Percentiles rank a stretch among this genome's conserved stretches.
phyloP scores from a whole-genome alignment of 73 alveolate species.

The Durusdinium trenchii region DNA sequence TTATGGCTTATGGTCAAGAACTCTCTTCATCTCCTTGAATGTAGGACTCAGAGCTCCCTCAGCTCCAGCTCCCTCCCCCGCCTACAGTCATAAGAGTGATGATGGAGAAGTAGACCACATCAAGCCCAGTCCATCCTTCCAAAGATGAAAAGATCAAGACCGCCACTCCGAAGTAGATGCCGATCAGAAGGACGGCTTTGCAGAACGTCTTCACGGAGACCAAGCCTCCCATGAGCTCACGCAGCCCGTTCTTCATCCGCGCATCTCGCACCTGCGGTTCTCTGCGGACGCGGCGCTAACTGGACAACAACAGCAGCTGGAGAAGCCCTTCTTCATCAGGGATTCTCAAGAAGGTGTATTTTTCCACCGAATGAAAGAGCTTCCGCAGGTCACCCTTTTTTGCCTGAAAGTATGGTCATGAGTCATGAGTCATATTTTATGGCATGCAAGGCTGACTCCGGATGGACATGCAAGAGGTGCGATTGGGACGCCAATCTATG shows the following conservation, averaged over 20 bases:
- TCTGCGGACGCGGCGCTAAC: too few relatives aligned
- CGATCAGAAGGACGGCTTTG: slow-evolving; percentile 45
- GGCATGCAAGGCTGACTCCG: too few relatives aligned
- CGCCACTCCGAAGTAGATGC: slow-evolving; percentile 26
- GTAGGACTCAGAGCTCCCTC: too few relatives aligned
- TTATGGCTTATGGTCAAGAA: too few relatives aligned
- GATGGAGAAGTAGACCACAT: slow-evolving; percentile 57
- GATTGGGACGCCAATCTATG: too few relatives aligned
- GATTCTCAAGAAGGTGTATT: not conserved
- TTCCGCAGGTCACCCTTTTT: not conserved
- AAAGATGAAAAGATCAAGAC: slow-evolving; percentile 27
- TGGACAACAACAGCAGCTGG: too few relatives aligned
- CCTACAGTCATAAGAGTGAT: slow-evolving; percentile 76
- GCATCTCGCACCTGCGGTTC: too few relatives aligned
- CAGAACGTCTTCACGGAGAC: slow-evolving; percentile 66
- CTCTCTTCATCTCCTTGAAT: too few relatives aligned
- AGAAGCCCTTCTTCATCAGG: not conserved
- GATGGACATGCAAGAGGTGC: too few relatives aligned
- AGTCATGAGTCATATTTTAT: not conserved
- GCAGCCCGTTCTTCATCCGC: slow-evolving; percentile 31
- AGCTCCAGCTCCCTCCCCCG: too few relatives aligned
- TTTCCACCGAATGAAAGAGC: not conserved
- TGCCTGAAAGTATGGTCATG: not conserved
- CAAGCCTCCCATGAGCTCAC: slow-evolving; percentile 23
- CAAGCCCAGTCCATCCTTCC: slow-evolving; percentile 66